Percentiles rank a stretch among this genome's conserved stretches.
phyloP scores from a whole-genome alignment of 768 basidiomycete genomes.

The Rhizopogon roseolus region DNA sequence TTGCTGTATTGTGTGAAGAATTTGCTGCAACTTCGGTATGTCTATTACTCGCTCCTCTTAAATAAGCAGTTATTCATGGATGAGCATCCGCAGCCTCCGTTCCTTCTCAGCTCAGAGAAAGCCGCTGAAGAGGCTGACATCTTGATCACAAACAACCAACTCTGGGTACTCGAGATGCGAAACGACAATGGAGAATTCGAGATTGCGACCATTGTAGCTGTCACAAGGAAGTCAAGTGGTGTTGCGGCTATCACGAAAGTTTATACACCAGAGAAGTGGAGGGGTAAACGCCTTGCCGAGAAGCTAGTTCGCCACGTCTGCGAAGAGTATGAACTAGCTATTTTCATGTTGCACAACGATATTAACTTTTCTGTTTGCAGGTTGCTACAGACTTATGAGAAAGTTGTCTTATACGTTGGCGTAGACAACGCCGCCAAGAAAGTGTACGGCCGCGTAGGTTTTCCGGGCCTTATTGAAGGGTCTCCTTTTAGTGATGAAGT shows the following conservation, averaged over 20 bases:
- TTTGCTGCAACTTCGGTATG: slow-evolving; percentile 51
- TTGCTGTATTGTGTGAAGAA: slow-evolving; percentile 42
- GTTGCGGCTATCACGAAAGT: slow-evolving; percentile 58
- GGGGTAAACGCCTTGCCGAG: slow-evolving; percentile 46
- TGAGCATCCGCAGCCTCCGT: slow-evolving; percentile 32
- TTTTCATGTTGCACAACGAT: background rate
- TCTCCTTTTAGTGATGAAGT: slow-evolving; percentile 32
- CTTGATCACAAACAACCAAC: slow-evolving; percentile 42
- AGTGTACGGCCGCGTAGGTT: slow-evolving; percentile 53
- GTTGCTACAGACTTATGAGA: slow-evolving; percentile 36
- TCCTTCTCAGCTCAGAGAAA: slow-evolving; percentile 33
- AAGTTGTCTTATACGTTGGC: slow-evolving; percentile 52
- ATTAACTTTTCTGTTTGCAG: slow-evolving; percentile 23
- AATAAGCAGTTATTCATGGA: background rate
- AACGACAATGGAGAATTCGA: slow-evolving; percentile 14
- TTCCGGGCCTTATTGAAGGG: slow-evolving; percentile 36
- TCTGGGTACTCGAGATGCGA: slow-evolving; percentile 47
- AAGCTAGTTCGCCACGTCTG: slow-evolving; percentile 46
- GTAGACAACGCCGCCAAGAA: slow-evolving; percentile 44
- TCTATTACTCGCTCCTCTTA: slow-evolving; percentile 4
- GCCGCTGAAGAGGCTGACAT: slow-evolving; percentile 41
- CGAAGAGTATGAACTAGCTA: slow-evolving; percentile 27
- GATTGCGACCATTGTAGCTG: slow-evolving; percentile 49
- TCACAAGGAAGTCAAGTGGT: slow-evolving; percentile 44
- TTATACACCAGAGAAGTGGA: slow-evolving; percentile 42